These are phyloP conservation scores for Neckera pumila DNA, from an alignment of 225 moss, liverwort and hornwort genomes.

Conservation along the genomic window DNA sequence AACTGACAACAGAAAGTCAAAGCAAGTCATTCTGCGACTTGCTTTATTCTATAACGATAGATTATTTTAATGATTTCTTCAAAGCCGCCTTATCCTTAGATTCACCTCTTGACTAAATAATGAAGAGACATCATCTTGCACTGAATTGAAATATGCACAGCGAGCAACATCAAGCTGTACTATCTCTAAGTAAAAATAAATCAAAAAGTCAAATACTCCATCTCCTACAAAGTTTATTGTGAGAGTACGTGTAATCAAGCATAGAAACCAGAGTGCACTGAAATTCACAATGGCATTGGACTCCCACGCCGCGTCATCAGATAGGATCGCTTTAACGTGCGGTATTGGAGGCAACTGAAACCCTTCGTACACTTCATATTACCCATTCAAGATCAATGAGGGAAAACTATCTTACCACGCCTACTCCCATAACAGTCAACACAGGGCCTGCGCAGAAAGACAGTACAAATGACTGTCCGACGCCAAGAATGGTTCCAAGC, in stretches of 20 bases:
- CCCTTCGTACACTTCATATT: neutral
- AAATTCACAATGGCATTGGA: neutral
- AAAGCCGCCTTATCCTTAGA: neutral
- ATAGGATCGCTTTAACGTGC: neutral
- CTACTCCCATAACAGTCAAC: constrained; percentile 32
- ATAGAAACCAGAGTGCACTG: neutral
- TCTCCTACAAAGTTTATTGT: neutral
- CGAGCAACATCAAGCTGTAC: neutral
- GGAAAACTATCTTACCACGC: constrained; percentile 16
- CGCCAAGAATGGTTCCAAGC: constrained; percentile 23
- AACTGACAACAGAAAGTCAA: neutral
- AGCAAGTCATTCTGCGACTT: neutral
- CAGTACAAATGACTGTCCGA: constrained; percentile 30
- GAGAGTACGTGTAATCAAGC: neutral
- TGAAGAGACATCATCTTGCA: neutral
- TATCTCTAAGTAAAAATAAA: neutral
- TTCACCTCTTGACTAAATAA: neutral
- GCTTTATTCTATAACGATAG: neutral
- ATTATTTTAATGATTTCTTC: neutral
- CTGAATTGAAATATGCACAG: neutral
- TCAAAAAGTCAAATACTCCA: neutral
- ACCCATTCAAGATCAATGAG: neutral
- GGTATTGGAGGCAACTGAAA: neutral
- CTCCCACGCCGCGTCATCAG: neutral
- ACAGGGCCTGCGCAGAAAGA: constrained; percentile 26